Base-by-base conservation (phyloP, 331 rosid species). In the Erythrophleum ivorense region DNA sequence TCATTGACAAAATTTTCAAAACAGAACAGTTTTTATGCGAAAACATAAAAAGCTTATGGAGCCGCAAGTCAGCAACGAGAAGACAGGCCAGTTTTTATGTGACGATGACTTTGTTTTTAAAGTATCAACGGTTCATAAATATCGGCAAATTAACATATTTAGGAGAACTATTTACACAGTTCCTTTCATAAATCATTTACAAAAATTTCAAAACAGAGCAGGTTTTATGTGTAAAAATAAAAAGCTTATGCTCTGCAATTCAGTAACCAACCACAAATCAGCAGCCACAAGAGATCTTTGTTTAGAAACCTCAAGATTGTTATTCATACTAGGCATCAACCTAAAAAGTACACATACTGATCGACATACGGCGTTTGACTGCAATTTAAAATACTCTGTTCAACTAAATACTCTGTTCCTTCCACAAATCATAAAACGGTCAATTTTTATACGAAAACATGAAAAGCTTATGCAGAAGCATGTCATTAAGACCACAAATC, bases 11-110 rank as follows among this genome's bases (percentile, higher is more conserved):
- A 38, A 21, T 33, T 74, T 69, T 48, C 67, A 12, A 68, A 75
- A 18, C 16, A 78, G 40, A 34, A 2, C 55, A 31, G 34, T 29
- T 13, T 60, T 16, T 8, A 5, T 0, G 46, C 13, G 34, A 29
- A 49, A 65, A 64, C 29, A 12, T 4, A 43, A 49, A 71, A 65
- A 74, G n/a, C 78, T 65, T 58, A 54, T 78, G 75, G 40, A 48
- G 18, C 49, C 43, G 50, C 24, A 55, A 62, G 29, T 33, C 45
- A 14, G 15, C 67, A 63, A 14, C 69, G 10, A 5, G 43, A 63
- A 63, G 13, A 63, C 69, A 33, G 67, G 31, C 69, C 13, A 19
- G 4, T 29, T 31, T 12, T 2, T 12, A 6, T 13, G 43, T 2
- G 41, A 29, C 18, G 12, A 4, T 9, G 65, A 60, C 41, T 5